A percentile compares a stretch with the other conserved stretches of the same genome.
phyloP scores from a whole-genome alignment of 176 grass and related monocot genomes.

The Bromus sterilis region DNA sequence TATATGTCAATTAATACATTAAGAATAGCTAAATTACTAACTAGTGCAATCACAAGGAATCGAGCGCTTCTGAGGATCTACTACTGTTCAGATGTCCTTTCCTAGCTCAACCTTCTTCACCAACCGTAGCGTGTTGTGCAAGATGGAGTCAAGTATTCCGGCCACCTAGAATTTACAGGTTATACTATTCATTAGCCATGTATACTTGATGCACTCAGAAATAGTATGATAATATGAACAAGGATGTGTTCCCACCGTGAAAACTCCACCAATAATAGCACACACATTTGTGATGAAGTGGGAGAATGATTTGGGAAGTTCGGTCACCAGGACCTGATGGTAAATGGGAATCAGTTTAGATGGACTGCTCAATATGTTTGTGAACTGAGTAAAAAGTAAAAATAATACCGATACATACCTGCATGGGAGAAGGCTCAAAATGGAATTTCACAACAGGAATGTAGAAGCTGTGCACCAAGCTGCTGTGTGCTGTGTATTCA shows the following conservation, averaged over 20 bases:
- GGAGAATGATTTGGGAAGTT: constrained; percentile 84
- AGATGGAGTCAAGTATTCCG: constrained; percentile 95
- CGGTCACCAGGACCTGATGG: constrained; percentile 83
- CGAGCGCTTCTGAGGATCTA: neutral
- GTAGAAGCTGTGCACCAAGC: constrained; percentile 85
- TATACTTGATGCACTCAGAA: neutral
- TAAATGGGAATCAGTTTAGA: neutral
- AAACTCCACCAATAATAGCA: constrained; percentile 94
- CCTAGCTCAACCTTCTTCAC: constrained; percentile 94
- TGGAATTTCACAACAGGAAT: constrained; percentile 96
- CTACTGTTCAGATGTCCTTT: constrained; percentile 54
- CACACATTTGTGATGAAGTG: constrained; percentile 98
- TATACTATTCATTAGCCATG: constrained; percentile 13
- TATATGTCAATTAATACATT: constrained; percentile 8
- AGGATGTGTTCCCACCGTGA: constrained; percentile 55
- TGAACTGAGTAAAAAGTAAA: neutral
- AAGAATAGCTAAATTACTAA: constrained; percentile 37
- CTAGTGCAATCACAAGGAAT: constrained; percentile 24
- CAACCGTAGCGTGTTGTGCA: constrained; percentile 80
- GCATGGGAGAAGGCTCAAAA: constrained; percentile 97
- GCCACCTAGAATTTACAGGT: constrained; percentile 60
- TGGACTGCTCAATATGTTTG: neutral
- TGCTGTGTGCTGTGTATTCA: constrained; percentile 97
- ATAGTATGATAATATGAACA: constrained; percentile 1
- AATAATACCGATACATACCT: constrained; percentile 39